Conservation (phyloP, 2,329 filamentous ascomycete genomes). For the Aspergillus udagawae region DNA sequence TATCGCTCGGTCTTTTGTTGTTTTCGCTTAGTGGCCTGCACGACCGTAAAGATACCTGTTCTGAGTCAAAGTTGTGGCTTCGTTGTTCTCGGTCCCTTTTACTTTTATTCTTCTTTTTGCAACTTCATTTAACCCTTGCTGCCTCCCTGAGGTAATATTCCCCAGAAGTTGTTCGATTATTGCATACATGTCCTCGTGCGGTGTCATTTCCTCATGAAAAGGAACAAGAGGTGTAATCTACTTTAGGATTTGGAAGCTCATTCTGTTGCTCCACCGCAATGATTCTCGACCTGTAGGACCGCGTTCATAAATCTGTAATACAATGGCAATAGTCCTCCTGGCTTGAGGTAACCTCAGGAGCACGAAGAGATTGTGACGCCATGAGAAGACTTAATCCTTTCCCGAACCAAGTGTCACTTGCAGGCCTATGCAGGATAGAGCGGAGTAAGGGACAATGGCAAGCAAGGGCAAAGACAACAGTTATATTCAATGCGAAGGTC, state of each 20-base stretch:
- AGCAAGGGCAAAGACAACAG: not conserved
- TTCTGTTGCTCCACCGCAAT: not conserved
- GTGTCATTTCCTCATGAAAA: slow-evolving; percentile 8
- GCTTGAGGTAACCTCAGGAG: not conserved
- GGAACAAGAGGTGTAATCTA: slow-evolving; percentile 16
- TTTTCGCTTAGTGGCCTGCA: slow-evolving; percentile 19
- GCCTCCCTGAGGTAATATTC: slow-evolving; percentile 14
- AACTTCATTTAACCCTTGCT: slow-evolving; percentile 6
- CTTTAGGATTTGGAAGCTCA: slow-evolving; percentile 4
- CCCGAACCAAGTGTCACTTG: not conserved
- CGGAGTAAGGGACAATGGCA: not conserved
- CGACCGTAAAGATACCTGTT: slow-evolving; percentile 34
- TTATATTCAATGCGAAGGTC: not conserved
- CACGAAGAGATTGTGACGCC: not conserved
- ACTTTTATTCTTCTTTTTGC: slow-evolving; percentile 12
- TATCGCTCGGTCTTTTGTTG: slow-evolving; percentile 9
- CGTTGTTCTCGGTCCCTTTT: slow-evolving; percentile 10
- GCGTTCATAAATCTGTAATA: not conserved
- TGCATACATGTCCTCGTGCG: slow-evolving; percentile 12
- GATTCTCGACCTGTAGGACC: not conserved
- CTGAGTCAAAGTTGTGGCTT: slow-evolving; percentile 21
- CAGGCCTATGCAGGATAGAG: not conserved
- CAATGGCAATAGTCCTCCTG: not conserved
- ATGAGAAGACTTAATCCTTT: not conserved
- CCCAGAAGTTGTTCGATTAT: slow-evolving; percentile 13